phyloP scores from a whole-genome alignment of 768 basidiomycete species.

The Flagelloscypha sp. region DNA sequence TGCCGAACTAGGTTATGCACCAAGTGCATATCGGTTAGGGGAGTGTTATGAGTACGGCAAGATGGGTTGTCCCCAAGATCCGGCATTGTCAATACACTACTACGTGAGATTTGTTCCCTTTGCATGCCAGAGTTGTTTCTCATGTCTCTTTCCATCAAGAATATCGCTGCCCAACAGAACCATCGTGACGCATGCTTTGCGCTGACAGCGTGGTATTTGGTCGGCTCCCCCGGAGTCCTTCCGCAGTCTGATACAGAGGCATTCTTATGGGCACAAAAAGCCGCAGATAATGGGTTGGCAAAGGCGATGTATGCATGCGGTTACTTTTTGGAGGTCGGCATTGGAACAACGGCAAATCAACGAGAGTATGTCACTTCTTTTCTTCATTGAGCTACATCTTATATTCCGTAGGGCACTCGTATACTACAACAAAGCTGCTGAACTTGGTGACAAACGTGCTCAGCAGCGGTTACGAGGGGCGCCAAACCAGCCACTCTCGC shows the following conservation, averaged over 20 bases:
- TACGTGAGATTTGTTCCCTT: conserved; percentile 60
- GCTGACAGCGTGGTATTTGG: conserved; percentile 97
- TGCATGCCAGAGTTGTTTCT: conserved; percentile 4
- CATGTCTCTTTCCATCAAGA: conserved; percentile 36
- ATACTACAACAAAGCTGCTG: conserved; percentile 88
- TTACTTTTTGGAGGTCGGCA: conserved; percentile 95
- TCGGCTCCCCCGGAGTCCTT: conserved; percentile 93
- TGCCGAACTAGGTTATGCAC: conserved; percentile 91
- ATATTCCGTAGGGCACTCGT: conserved; percentile 44
- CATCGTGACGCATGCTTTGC: conserved; percentile 98
- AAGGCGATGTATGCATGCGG: conserved; percentile 99
- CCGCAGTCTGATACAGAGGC: conserved; percentile 99
- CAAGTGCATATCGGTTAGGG: conserved; percentile 89
- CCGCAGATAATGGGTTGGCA: conserved; percentile 82
- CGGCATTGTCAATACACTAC: conserved; percentile 96
- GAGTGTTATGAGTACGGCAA: conserved; percentile 99
- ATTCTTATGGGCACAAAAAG: conserved; percentile 93
- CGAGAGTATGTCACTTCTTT: conserved; percentile 45
- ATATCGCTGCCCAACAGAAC: conserved; percentile 95
- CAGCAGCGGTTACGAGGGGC: conserved; percentile 68
- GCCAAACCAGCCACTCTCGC: conserved; percentile 42
- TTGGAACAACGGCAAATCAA: conserved; percentile 63
- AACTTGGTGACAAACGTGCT: conserved; percentile 91
- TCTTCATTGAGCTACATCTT: conserved; percentile 7
- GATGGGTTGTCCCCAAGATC: conserved; percentile 96